Conservation (phyloP, 2,329 filamentous ascomycete genomes). For the Coniochaeta sp. region DNA sequence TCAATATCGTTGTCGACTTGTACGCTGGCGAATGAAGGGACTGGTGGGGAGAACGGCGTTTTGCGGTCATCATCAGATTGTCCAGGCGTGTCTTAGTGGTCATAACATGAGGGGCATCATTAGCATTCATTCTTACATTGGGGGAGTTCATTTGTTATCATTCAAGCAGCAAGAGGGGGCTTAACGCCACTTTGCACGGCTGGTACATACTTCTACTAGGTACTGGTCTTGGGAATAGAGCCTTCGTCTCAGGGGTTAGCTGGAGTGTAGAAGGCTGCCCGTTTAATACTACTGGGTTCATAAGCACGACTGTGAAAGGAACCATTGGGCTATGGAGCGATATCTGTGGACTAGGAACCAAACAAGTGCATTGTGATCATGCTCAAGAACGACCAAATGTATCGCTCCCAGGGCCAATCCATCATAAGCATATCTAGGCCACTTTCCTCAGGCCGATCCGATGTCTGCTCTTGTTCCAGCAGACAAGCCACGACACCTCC, state of each 20-base stretch:
- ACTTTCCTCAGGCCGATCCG: not conserved
- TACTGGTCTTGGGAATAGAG: not conserved
- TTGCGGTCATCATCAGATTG: not conserved
- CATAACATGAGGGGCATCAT: not conserved
- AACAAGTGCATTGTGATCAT: not conserved
- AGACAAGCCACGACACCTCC: not conserved
- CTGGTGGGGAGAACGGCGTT: no score
- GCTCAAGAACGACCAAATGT: not conserved
- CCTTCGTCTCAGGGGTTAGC: not conserved
- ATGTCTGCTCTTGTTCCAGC: not conserved
- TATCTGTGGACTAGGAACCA: not conserved
- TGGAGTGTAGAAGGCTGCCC: not conserved
- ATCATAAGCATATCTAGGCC: not conserved
- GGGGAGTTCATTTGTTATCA: not conserved
- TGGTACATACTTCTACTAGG: not conserved
- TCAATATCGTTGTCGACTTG: conserved; percentile 93
- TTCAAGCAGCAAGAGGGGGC: not conserved
- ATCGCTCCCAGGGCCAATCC: not conserved
- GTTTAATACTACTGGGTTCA: not conserved
- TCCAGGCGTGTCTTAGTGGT: not conserved
- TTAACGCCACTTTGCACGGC: not conserved
- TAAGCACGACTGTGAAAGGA: not conserved
- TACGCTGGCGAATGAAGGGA: conserved; percentile 50
- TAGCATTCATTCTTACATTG: not conserved
- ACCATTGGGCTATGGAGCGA: not conserved